Evolutionary conservation across 306 rosid species (phyloP), one percentile per base, ranked within the genome.

Genomic region (Abrus pulchellus): DNA sequence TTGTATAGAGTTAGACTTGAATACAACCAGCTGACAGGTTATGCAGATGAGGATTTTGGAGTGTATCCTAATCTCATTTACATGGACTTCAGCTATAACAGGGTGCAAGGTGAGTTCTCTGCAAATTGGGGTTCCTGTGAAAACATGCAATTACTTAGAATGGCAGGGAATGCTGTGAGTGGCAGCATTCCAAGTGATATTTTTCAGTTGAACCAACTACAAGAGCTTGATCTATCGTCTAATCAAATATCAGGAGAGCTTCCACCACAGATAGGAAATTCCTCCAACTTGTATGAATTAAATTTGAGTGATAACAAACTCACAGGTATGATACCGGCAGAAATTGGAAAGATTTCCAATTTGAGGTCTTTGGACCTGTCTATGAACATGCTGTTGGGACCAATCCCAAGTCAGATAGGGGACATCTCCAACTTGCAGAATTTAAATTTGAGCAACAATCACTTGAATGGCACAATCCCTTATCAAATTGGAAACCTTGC

Each of bases 11-110:
- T 88, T 52, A 30, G 90, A 69, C 63, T 90, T 0, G 87, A 90
- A 48, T 40, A 86, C 63, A 90, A 88, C 29, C 61, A 57, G 43
- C 66, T 90, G 0, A 78, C 85, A 3, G 89, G 94, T 34, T 67
- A 64, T 45, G 68, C 82, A 13, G 89, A 90, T 69, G 65, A 76
- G 40, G 85, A 79, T 54, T 88, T 90, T 47, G 94, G 94, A 12
- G 89, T 83, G 4, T 90, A 90, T 68, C 90, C 90, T 3, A 85
- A 75, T n/a, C 90, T 90, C 27, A 86, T 75, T 20, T 90, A 82
- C 47, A 75, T 90, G 3, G 91, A 90, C 41, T 72, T 90, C 78
- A 90, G 94, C 82, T 56, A 82, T 57, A 90, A 90, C 10, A 82
- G 43, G 11, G 41, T 90, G 9, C 11, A 65, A n/a, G 94, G 94